Evolutionary conservation across 169 alveolate genomes (phyloP).

Genomic region (Perkinsus chesapeaki): DNA sequence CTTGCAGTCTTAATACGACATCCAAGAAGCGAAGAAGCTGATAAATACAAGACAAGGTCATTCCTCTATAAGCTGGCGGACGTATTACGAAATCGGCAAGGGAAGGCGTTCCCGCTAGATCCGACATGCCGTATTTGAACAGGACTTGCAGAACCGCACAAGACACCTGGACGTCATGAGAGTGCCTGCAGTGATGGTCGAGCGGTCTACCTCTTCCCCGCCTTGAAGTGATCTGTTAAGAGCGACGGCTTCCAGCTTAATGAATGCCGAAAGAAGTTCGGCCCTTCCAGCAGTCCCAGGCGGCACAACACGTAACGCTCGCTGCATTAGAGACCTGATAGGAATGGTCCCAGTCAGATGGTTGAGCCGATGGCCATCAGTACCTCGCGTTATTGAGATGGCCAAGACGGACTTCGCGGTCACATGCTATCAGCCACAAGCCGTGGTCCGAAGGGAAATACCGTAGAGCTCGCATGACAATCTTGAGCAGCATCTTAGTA

Average conservation of each 20-base stretch:
- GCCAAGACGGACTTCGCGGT: not conserved
- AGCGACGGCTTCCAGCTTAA: not conserved
- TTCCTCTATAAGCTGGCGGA: not conserved
- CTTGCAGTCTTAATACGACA: not conserved
- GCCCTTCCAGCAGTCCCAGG: not conserved
- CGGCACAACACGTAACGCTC: not conserved
- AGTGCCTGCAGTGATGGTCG: not conserved
- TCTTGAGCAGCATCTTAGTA: not conserved
- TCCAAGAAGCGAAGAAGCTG: not conserved
- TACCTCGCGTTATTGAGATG: not conserved
- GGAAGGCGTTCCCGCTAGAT: not conserved
- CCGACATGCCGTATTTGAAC: not conserved
- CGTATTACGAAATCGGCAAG: not conserved
- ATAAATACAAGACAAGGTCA: not conserved
- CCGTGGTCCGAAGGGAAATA: not conserved
- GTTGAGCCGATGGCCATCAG: not conserved
- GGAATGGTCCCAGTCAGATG: not conserved
- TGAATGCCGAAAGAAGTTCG: not conserved
- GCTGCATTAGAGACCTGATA: not conserved
- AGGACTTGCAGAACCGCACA: not conserved
- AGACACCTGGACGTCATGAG: not conserved
- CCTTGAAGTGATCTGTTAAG: not conserved
- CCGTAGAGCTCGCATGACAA: not conserved
- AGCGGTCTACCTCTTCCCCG: not conserved
- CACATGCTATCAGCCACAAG: not conserved